Conservation (phyloP, 331 rosid species). For the Stylosanthes scabra region DNA sequence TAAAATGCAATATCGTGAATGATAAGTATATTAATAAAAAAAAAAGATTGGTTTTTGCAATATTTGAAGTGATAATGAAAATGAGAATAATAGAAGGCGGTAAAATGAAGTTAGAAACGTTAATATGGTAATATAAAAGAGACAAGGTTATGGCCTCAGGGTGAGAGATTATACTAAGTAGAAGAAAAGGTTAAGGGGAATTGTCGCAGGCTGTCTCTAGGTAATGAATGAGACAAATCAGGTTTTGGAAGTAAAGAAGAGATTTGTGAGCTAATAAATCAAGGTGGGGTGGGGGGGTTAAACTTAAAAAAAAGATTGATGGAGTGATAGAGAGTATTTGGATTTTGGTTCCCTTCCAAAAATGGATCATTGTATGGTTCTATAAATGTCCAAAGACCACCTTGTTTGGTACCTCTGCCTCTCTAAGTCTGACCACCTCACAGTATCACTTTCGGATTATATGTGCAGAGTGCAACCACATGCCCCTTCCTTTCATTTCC, state of each 20-base stretch:
- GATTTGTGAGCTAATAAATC: slow-evolving; percentile 29
- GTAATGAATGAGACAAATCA: slow-evolving; percentile 34
- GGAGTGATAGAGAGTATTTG: slow-evolving; percentile 47
- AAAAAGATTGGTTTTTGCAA: too few relatives aligned
- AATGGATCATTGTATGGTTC: slow-evolving; percentile 31
- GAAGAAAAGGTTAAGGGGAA: slow-evolving; percentile 16
- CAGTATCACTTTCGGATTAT: slow-evolving; percentile 21
- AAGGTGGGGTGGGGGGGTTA: slow-evolving; percentile 36
- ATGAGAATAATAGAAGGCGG: too few relatives aligned
- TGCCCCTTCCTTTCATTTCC: neutral
- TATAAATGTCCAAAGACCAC: slow-evolving; percentile 41
- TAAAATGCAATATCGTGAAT: neutral
- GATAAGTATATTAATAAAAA: neutral
- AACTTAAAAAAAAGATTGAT: too few relatives aligned
- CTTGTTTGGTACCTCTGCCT: slow-evolving; percentile 36
- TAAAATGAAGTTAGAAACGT: neutral
- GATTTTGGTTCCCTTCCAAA: slow-evolving; percentile 42
- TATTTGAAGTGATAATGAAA: too few relatives aligned
- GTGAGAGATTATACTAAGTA: slow-evolving; percentile 8
- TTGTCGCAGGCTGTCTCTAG: slow-evolving; percentile 28
- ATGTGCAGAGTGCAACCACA: neutral
- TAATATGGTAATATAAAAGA: too few relatives aligned
- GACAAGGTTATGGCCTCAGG: too few relatives aligned
- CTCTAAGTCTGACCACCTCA: slow-evolving; percentile 27
- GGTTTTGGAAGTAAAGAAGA: slow-evolving; percentile 41